Evolutionary conservation across 441 rosid species (phyloP), one percentile per base, ranked within the genome.

Genomic region (Capsella rubella): DNA sequence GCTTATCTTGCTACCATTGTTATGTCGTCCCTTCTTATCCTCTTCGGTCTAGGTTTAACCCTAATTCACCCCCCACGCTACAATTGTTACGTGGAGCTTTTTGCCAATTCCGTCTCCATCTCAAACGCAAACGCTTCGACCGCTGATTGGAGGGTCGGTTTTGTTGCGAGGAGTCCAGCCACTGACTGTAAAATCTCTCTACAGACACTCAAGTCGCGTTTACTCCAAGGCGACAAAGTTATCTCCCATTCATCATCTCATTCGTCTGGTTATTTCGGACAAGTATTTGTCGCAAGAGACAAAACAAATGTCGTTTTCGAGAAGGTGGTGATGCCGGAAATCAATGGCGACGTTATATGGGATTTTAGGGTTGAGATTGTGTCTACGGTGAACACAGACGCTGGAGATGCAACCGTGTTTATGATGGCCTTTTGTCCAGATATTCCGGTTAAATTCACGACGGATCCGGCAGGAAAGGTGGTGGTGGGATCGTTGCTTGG

Each of bases 101-200:
- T 63, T 64, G 57, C 49, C 6, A 14, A 72, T 13, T 43, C 70
- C 11, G 47, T 72, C 12, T 63, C 69, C 31, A 57, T 72, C 70
- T 37, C 70, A 29, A 32, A 43, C 16, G 15, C 69, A 28, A 63
- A 72, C 46, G 47, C 15, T 6, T 43, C 71, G 46, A 28, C 50
- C 21, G 70, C 64, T 64, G 70, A 64, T 63, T 72, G 76, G 76
- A 73, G 37, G 11, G 34, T 57, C 40, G 50, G 64, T 64, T 62
- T 72, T 3, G 53, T 8, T n/a, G 40, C 39, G 0, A 64, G 0
- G 64, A 72, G 49, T 64, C 71, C 71, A 18, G 57, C 11, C 64
- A 21, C 64, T 1, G 9, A 31, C 18, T 72, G 76, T 1, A 54
- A 72, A 25, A 27, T 45, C 70, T 63, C 64, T 32, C 42, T 72